Evolutionary conservation across 2,329 filamentous ascomycete genomes (phyloP), one percentile per base, ranked within the genome.

Genomic region (Microdochium trichocladiopsis): DNA sequence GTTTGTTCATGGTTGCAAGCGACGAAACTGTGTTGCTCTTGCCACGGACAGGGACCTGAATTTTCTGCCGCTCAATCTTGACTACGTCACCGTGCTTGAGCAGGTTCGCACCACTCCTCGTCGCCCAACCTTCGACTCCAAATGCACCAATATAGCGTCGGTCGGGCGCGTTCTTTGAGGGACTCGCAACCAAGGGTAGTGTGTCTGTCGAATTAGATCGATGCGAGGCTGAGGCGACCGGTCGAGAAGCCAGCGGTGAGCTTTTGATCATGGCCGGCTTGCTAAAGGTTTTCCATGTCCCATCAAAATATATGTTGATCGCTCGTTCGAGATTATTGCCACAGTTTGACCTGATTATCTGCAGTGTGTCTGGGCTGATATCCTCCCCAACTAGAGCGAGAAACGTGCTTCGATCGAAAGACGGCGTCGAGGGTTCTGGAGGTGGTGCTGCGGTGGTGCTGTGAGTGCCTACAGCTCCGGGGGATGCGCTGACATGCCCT

Each of bases 51-150:
- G 80, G 77, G 12, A 79, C 77, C 55, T 87, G 84, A 24, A 87
- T 83, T 67, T 87, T 92, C 54, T 90, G 84, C 45, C 94, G 84
- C 69, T 97, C 93, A 47, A 99, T 95, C 49, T 79, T 84, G 53
- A 99, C 83, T n/a, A 72, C 61, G 58, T 97, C 93, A 16, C 88
- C 90, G 61, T 95, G 88, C 58, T 84, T 87, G 24, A 99, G 65
- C 5, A 96, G 66, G 36, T 82, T 82, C 2, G 72, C 72, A 1
- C 93, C 93, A 66, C 90, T 96, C 60, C 86, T 83, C 3, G 93
- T 97, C 5, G 90, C 86, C 94, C 94, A 99, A 4, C 86, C 94
- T 51, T 87, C 90, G 4, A 89, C 91, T 9, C 94, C 94, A 68
- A 97, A 94, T 0, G 91, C 90, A 18, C 94, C 94, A 55, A 97